Evolutionary conservation across 2,329 filamentous ascomycete genomes (phyloP).

Genomic region (Talaromyces marneffei): DNA sequence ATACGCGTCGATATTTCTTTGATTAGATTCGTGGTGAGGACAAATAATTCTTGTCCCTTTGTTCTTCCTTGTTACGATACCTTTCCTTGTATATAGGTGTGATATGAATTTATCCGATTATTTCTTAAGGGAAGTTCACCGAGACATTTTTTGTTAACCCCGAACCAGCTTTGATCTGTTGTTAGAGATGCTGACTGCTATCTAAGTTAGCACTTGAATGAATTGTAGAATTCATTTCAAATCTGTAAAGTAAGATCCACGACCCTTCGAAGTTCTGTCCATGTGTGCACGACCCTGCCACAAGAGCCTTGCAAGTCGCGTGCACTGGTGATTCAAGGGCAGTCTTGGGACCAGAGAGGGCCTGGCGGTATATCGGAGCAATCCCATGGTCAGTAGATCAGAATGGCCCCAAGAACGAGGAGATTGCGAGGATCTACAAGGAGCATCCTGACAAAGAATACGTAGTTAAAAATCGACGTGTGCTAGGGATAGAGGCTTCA

Average conservation of each 20-base stretch:
- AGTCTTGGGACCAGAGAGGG: constrained; percentile 46
- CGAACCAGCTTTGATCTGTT: neutral
- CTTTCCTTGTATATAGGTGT: constrained; percentile 7
- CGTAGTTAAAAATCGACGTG: constrained; percentile 53
- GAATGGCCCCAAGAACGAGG: constrained; percentile 57
- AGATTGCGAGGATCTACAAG: constrained; percentile 49
- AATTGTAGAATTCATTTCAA: too few species aligned
- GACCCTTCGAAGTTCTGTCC: too few species aligned
- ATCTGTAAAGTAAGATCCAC: too few species aligned
- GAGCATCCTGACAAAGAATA: constrained; percentile 59
- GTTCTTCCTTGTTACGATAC: neutral
- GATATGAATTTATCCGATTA: neutral
- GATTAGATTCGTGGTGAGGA: neutral
- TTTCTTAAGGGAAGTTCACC: neutral
- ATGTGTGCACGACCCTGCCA: constrained; percentile 55
- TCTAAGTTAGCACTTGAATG: too few species aligned
- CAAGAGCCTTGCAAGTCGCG: constrained; percentile 54
- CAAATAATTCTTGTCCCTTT: neutral
- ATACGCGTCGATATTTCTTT: neutral
- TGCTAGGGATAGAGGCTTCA: constrained; percentile 58
- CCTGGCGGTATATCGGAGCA: constrained; percentile 44
- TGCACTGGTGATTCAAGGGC: constrained; percentile 64
- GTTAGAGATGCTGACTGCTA: too few species aligned
- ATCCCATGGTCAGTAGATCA: constrained; percentile 59
- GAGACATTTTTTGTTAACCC: neutral